Evolutionary conservation across 2,329 filamentous ascomycete genomes (phyloP), one percentile per base, ranked within the genome.

Genomic region (Cordyceps fumosorosea): DNA sequence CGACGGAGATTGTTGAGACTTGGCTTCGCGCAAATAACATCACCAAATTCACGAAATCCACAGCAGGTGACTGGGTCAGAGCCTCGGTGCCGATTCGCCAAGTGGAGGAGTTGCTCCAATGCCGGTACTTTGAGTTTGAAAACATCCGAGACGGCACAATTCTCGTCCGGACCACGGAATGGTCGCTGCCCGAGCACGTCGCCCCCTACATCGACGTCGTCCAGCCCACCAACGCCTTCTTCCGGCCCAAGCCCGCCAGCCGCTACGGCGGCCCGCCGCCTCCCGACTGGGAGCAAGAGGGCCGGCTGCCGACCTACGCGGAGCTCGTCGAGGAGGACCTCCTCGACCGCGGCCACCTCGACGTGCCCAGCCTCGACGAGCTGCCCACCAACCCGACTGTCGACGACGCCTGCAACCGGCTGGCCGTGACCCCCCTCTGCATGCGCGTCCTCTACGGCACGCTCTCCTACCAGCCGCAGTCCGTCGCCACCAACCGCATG

Each of bases 391-490:
- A 45, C 24, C 55, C 53, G 12, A 51, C 54, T 8, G 3, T 59
- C 20, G 24, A 52, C 4, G 60, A 56, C 4, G 62, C 62, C 18
- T 64, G 62, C 44, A 64, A 64, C 29, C 32, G 62, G 20, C 53
- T 64, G 1, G 62, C 58, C 2, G 59, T 64, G 32, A 56, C 63
- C 12, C 59, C 63, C 3, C 20, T 58, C 4, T 64, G 63, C 34
- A 42, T 64, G 54, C n/a, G 63, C 14, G 60, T 62, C 12, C 50
- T 64, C 7, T 64, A 64, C 48, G 59, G 59, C 48, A 62, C 55
- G 2, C 37, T 58, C 2, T 48, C 45, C 5, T 64, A 64, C 26
- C 14, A 20, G 50, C 50, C 63, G 2, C 53, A 40, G 20, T 61
- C 62, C 6, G 45, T 26, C 22, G 45, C 10, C 5, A 37, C 24